These are phyloP conservation scores for Hippophae gyantsensis DNA, from an alignment of 306 rosid species.

Conservation along the genomic window DNA sequence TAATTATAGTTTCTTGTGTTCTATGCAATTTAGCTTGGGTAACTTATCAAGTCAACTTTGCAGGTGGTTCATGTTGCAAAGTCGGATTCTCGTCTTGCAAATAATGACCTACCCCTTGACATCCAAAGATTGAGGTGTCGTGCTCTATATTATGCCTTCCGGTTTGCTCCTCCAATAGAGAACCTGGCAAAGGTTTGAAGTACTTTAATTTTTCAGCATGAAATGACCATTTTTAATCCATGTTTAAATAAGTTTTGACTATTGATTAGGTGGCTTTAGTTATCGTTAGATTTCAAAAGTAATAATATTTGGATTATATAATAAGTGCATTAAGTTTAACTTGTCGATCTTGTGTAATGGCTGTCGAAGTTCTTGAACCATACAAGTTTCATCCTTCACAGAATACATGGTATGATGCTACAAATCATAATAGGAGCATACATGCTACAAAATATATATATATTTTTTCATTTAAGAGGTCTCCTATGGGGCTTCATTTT, in stretches of 20 bases:
- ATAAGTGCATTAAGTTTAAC: no score
- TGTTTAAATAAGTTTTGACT: neutral
- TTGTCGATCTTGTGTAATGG: neutral
- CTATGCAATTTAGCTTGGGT: neutral
- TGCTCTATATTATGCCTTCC: conserved; percentile 75
- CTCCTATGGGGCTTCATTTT: conserved; percentile 80
- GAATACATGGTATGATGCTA: conserved; percentile 2
- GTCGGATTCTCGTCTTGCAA: conserved; percentile 91
- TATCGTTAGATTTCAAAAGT: no score
- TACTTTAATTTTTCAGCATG: neutral
- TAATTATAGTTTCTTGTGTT: neutral
- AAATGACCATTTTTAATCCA: neutral
- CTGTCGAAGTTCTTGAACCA: neutral
- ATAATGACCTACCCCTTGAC: conserved; percentile 78
- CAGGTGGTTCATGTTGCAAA: conserved; percentile 88
- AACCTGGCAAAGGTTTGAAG: conserved; percentile 71
- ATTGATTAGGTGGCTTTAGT: neutral
- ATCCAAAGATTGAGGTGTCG: conserved; percentile 90
- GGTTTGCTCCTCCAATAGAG: conserved; percentile 75
- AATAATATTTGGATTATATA: no score
- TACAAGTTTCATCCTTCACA: neutral
- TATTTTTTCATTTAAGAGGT: conserved; percentile 75
- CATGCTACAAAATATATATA: conserved; percentile 19
- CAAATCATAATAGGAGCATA: conserved; percentile 27
- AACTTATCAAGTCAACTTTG: conserved; percentile 23